Conservation (phyloP, 2,329 filamentous ascomycete species). For the Beauveria varroae region DNA sequence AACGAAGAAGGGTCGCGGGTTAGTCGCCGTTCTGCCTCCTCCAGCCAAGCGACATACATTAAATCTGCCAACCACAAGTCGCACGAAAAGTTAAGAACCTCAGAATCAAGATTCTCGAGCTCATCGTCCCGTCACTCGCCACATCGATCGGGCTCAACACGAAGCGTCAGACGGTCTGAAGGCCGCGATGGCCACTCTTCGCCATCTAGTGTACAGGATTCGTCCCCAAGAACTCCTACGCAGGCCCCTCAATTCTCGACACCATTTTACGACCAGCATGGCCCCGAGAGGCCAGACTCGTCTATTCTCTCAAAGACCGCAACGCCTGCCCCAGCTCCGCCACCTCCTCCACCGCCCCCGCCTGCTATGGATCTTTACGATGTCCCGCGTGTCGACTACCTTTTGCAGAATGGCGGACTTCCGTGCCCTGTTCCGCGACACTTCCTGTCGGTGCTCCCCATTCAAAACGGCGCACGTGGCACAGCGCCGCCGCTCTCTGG, state of each 20-base stretch:
- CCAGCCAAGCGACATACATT: slow-evolving; percentile 51
- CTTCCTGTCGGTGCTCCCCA: slow-evolving; percentile 59
- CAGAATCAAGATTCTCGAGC: slow-evolving; percentile 27
- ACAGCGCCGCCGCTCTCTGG: slow-evolving; percentile 59
- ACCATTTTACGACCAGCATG: slow-evolving; percentile 33
- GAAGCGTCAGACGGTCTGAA: slow-evolving; percentile 29
- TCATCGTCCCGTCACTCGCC: slow-evolving; percentile 27
- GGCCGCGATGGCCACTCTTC: slow-evolving; percentile 35
- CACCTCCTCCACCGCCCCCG: slow-evolving; percentile 49
- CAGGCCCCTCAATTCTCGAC: slow-evolving; percentile 45
- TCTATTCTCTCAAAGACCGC: slow-evolving; percentile 29
- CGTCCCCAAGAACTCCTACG: slow-evolving; percentile 55
- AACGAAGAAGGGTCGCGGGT: slow-evolving; percentile 44
- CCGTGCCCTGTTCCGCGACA: slow-evolving; percentile 62
- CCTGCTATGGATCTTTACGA: slow-evolving; percentile 64
- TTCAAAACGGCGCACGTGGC: slow-evolving; percentile 46
- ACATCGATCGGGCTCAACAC: slow-evolving; percentile 32
- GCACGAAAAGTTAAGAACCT: slow-evolving; percentile 27
- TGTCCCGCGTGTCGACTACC: slow-evolving; percentile 80
- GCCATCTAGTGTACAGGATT: slow-evolving; percentile 42
- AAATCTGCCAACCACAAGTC: slow-evolving; percentile 28
- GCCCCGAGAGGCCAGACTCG: slow-evolving; percentile 28
- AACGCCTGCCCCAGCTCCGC: slow-evolving; percentile 30
- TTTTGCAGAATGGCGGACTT: slow-evolving; percentile 82
- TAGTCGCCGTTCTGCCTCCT: slow-evolving; percentile 47